Evolutionary conservation across 805 yeast species (phyloP).

Genomic region (Starmerella potacharoeniae): DNA sequence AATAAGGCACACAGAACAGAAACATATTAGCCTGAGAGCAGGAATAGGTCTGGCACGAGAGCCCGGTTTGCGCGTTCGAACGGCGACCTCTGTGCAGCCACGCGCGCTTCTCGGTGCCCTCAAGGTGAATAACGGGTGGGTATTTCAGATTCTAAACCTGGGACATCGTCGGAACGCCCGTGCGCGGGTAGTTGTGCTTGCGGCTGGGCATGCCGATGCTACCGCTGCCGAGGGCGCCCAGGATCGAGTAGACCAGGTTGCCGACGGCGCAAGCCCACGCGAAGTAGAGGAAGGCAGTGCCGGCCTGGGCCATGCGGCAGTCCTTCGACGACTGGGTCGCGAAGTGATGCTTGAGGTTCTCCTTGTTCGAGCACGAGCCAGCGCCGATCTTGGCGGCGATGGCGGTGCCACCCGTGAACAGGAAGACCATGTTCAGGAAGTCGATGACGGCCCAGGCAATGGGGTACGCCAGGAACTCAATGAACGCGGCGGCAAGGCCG

Average conservation of each 20-base stretch:
- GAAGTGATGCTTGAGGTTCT: slow-evolving; percentile 52
- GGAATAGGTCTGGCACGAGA: not conserved
- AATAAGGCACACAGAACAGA: slow-evolving; percentile 5
- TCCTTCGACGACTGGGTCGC: slow-evolving; percentile 65
- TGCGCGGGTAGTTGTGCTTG: slow-evolving; percentile 44
- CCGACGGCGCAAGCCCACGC: slow-evolving; percentile 64
- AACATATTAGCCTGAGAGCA: slow-evolving; percentile 5
- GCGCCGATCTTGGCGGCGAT: slow-evolving; percentile 80
- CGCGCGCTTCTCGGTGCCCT: not conserved
- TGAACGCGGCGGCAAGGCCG: slow-evolving; percentile 64
- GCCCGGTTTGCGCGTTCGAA: not conserved
- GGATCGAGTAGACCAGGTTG: slow-evolving; percentile 41
- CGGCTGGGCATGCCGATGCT: slow-evolving; percentile 30
- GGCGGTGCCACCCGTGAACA: slow-evolving; percentile 90
- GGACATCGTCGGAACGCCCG: slow-evolving; percentile 83
- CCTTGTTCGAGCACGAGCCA: slow-evolving; percentile 70
- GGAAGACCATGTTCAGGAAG: slow-evolving; percentile 79
- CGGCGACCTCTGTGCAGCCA: not conserved
- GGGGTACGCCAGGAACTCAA: slow-evolving; percentile 81
- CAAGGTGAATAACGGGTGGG: not conserved
- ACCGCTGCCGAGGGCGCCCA: slow-evolving; percentile 46
- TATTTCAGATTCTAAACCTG: slow-evolving; percentile 47
- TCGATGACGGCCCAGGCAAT: slow-evolving; percentile 61
- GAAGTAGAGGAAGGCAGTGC: slow-evolving; percentile 73
- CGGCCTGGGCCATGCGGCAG: slow-evolving; percentile 92